A percentile compares a stretch with the other conserved stretches of the same genome.
Evolutionary conservation across 306 rosid species (phyloP).

Genomic region (Inga leiocalycina): DNA sequence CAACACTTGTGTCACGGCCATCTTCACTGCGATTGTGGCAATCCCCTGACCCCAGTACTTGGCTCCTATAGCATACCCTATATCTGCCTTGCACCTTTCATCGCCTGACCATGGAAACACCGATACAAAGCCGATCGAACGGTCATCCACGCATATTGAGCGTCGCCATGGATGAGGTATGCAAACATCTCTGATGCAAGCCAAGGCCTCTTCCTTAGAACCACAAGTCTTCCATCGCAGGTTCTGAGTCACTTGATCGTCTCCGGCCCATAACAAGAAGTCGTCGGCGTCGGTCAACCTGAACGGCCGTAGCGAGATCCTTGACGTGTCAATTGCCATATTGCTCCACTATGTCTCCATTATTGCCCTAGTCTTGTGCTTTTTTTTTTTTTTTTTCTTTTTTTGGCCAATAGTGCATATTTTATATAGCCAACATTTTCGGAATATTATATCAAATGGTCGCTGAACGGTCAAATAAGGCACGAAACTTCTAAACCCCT

Average conservation of each 20-base stretch:
- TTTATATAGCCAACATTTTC: not conserved
- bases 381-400: no score
- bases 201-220: conserved; percentile 55
- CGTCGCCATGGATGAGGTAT: conserved; percentile 68
- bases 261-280: conserved; percentile 68
- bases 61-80: conserved; percentile 53
- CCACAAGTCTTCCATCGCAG: conserved; percentile 44
- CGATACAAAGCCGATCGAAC: conserved; percentile 47
- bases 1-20: conserved; percentile 48
- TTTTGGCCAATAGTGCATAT: not conserved
- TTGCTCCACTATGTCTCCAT: not conserved
- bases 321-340: conserved; percentile 42
- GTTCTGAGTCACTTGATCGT: conserved; percentile 46
- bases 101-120: conserved; percentile 45
- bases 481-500: not conserved
- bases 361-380: not conserved
- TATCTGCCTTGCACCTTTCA: conserved; percentile 51
- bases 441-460: not conserved
- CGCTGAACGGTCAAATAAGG: not conserved
- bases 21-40: conserved; percentile 45
- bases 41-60: conserved; percentile 64
- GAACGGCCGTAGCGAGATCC: conserved; percentile 53
- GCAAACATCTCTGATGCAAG: conserved; percentile 60
- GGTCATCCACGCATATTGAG: conserved; percentile 52
- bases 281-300: conserved; percentile 53